phyloP scores from a whole-genome alignment of 2,329 filamentous ascomycete genomes.

The Beauveria varroae region DNA sequence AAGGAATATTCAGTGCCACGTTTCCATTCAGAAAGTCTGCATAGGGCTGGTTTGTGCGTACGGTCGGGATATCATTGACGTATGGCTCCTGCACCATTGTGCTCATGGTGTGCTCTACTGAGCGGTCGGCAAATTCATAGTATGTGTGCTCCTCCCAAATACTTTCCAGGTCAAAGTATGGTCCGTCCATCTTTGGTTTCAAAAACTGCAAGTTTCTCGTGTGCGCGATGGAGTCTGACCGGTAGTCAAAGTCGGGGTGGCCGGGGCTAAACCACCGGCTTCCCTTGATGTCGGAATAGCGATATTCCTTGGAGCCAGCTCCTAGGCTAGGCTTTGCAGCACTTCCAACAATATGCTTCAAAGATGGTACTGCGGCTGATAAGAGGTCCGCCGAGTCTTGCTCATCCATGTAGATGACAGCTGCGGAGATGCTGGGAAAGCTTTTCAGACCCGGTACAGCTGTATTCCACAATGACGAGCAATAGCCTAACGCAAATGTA shows the following conservation, averaged over 20 bases:
- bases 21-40: neutral
- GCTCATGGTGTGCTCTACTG: slow-evolving; percentile 63
- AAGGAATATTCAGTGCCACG: neutral
- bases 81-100: slow-evolving; percentile 71
- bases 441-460: neutral
- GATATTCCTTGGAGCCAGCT: neutral
- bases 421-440: neutral
- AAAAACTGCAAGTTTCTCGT: slow-evolving; percentile 58
- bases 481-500: neutral
- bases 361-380: neutral
- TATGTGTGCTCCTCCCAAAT: slow-evolving; percentile 73
- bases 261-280: neutral
- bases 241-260: neutral
- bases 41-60: slow-evolving; percentile 24
- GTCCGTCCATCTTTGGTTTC: slow-evolving; percentile 55
- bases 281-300: neutral
- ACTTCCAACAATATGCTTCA: neutral
- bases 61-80: slow-evolving; percentile 66
- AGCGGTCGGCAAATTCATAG: slow-evolving; percentile 60
- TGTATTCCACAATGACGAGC: neutral
- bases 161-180: slow-evolving; percentile 63
- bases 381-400: neutral
- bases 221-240: slow-evolving; percentile 40
- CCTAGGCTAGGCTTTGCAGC: neutral
- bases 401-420: neutral